Percentiles rank a stretch among this genome's conserved stretches.
These are phyloP conservation scores for Pythium phragmitis DNA, from an alignment of 352 stramenopile genomes.

Conservation along the genomic window DNA sequence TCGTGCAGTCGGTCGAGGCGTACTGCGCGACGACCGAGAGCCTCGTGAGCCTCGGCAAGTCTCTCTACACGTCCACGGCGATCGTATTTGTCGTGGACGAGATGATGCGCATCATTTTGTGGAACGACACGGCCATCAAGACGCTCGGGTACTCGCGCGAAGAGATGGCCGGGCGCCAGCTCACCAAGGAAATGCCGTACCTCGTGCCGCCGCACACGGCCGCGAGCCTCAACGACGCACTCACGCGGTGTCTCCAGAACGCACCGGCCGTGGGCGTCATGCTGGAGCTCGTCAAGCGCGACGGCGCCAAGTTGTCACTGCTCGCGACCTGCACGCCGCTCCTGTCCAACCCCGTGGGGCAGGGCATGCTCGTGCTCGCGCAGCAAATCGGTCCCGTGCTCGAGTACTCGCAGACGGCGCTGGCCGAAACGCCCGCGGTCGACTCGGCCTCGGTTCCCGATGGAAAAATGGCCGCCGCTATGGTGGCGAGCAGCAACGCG, in stretches of 20 bases:
- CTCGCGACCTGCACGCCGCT: slow-evolving; percentile 72
- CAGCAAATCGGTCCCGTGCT: slow-evolving; percentile 60
- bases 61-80: slow-evolving; percentile 70
- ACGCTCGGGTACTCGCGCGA: slow-evolving; percentile 75
- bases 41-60: slow-evolving; percentile 79
- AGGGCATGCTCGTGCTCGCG: slow-evolving; percentile 80
- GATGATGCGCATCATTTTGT: slow-evolving; percentile 83
- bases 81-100: slow-evolving; percentile 85
- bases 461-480: slow-evolving; percentile 6
- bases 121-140: slow-evolving; percentile 80
- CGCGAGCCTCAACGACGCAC: slow-evolving; percentile 52
- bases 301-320: slow-evolving; percentile 60
- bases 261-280: slow-evolving; percentile 49
- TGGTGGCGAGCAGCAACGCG: slow-evolving; percentile 13
- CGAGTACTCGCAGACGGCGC: slow-evolving; percentile 17
- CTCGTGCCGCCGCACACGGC: slow-evolving; percentile 60
- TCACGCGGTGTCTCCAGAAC: slow-evolving; percentile 59
- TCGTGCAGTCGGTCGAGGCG: slow-evolving; percentile 68
- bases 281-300: slow-evolving; percentile 56
- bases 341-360: slow-evolving; percentile 67
- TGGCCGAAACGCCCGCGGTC: slow-evolving; percentile 50
- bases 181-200: slow-evolving; percentile 70
- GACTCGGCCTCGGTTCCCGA: slow-evolving; percentile 12
- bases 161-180: slow-evolving; percentile 73
- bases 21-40: slow-evolving; percentile 79